These are phyloP conservation scores for Lophiostoma macrostomum DNA, from an alignment of 495 filamentous ascomycete genomes.

Conservation along the genomic window DNA sequence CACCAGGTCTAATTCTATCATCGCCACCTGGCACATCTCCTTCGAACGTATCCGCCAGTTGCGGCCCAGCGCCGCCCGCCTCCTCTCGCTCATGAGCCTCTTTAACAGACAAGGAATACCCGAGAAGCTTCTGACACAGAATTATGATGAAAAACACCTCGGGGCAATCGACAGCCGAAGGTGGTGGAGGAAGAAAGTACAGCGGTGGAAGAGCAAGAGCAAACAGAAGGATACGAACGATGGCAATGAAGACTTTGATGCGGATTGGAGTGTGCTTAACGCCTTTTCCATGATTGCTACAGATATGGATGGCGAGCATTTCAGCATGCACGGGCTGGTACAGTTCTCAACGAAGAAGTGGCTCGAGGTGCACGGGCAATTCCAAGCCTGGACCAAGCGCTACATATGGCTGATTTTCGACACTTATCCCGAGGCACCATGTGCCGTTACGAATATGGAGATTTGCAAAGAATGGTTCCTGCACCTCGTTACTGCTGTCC, in stretches of 20 bases:
- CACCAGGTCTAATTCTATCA: constrained; percentile 40
- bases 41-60: constrained; percentile 46
- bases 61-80: constrained; percentile 23
- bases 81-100: constrained; percentile 34
- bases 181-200: constrained; percentile 9
- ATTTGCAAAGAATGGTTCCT: too few species aligned
- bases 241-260: constrained; percentile 16
- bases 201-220: too few species aligned
- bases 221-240: neutral
- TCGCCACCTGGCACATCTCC: constrained; percentile 48
- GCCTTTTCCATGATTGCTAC: constrained; percentile 19
- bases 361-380: too few species aligned
- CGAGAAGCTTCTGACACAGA: constrained; percentile 28
- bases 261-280: constrained; percentile 14
- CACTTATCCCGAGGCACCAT: too few species aligned
- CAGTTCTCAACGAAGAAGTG: constrained; percentile 45
- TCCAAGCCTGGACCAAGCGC: too few species aligned
- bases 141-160: constrained; percentile 11
- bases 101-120: constrained; percentile 32
- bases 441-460: too few species aligned
- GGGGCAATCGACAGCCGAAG: too few species aligned
- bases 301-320: constrained; percentile 17
- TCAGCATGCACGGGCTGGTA: constrained; percentile 51
- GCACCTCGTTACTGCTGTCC: too few species aligned
- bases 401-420: too few species aligned